Evolutionary conservation across 2,329 filamentous ascomycete genomes (phyloP), one percentile per base, ranked within the genome.

Genomic region (Plenodomus biglobosus): DNA sequence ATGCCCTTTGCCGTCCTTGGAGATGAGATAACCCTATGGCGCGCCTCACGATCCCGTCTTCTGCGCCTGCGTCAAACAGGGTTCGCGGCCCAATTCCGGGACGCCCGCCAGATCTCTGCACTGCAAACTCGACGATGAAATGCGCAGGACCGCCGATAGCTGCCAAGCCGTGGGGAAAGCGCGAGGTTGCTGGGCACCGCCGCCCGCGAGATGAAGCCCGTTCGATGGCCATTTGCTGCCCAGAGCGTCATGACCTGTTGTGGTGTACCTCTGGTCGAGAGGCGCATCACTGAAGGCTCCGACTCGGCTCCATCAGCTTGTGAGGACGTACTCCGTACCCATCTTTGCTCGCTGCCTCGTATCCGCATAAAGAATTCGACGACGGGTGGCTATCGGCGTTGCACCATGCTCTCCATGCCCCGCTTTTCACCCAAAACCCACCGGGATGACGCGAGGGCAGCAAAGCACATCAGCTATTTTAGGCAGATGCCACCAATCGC

Each of bases 161-260:
- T 44, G 53, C 55, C 56, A 62, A 61, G 46, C 38, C 57, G 53
- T 62, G 61, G 61, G 59, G 61, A 59, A 59, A 46, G 46, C 40
- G 42, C 39, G 41, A 45, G 47, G 42, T 38, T 48, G 40, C 42
- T 40, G 32, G 15, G 34, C 16, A 32, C 36, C 47, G 46, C 43
- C n/a, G n/a, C n/a, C n/a, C n/a, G n/a, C n/a, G 57, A 63, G 57
- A 64, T 61, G 60, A 62, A 46, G 44, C 40, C 42, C 38, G 59
- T 64, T 62, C 62, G 57, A 61, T 55, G 44, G 54, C 44, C 51
- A 48, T 50, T 52, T 36, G 44, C 47, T 39, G 18, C 39, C 40
- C 52, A 46, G 36, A 35, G 20, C 45, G 43, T 62, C 57, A 64
- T 59, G 48, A 61, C 46, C 48, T 34, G 18, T 16, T 20, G 27